These are phyloP conservation scores for Phytophthora aleatoria DNA, from an alignment of 352 stramenopile genomes.

Conservation along the genomic window DNA sequence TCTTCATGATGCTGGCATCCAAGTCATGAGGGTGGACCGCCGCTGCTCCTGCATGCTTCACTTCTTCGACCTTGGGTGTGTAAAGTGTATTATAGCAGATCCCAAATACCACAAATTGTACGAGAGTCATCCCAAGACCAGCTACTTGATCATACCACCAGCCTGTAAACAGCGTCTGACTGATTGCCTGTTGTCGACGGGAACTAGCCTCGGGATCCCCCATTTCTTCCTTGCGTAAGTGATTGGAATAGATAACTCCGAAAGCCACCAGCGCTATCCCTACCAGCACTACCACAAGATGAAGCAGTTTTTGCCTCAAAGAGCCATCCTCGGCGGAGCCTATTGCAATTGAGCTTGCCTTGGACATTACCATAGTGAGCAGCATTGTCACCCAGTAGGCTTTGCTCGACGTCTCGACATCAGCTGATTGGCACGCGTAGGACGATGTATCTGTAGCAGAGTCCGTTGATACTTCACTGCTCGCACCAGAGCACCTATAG, in stretches of 20 bases:
- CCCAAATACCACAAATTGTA: not conserved
- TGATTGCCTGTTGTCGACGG: constrained; percentile 8
- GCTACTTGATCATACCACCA: constrained; percentile 16
- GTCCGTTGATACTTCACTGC: not conserved
- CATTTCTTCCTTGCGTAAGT: constrained; percentile 4
- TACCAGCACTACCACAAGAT: not conserved
- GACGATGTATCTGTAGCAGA: not conserved
- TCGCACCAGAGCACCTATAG: not conserved
- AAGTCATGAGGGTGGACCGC: constrained; percentile 10
- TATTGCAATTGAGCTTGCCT: constrained; percentile 8
- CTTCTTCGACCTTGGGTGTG: not conserved
- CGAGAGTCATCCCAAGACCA: not conserved
- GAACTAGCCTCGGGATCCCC: not conserved
- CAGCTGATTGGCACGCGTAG: constrained; percentile 1
- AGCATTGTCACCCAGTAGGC: constrained; percentile 14
- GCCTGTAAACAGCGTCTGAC: not conserved
- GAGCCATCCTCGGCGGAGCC: constrained; percentile 7
- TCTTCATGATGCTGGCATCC: constrained; percentile 21
- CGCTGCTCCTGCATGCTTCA: constrained; percentile 2
- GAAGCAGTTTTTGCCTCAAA: constrained; percentile 7
- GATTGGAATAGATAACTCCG: constrained; percentile 13
- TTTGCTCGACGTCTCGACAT: constrained; percentile 4
- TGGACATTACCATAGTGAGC: constrained; percentile 10
- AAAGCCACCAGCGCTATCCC: constrained; percentile 9
- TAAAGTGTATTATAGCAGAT: constrained; percentile 6